phyloP scores from a whole-genome alignment of 176 grass and related monocot genomes.

The Elymus sibiricus region DNA sequence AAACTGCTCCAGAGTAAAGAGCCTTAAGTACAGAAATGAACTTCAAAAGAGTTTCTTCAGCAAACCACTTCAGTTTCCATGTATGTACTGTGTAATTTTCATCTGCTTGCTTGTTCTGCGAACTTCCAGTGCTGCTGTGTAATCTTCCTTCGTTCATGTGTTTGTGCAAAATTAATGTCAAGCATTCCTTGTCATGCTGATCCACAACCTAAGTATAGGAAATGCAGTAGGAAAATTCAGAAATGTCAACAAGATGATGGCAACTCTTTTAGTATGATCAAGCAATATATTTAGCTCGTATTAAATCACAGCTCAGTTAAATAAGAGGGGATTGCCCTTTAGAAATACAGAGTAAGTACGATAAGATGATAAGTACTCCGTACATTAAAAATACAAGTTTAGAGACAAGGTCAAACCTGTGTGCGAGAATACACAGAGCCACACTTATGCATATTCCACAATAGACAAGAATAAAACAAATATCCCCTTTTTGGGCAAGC shows the following conservation, averaged over 20 bases:
- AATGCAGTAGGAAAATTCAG: neutral
- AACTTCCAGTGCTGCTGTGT: slow-evolving; percentile 3
- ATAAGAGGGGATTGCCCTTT: neutral
- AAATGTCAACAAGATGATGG: slow-evolving; percentile 4
- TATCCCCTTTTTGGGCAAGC: neutral
- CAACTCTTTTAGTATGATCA: neutral
- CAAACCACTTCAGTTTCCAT: slow-evolving; percentile 82
- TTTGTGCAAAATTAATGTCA: slow-evolving; percentile 55
- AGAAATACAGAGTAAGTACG: neutral
- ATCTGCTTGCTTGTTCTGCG: slow-evolving; percentile 24
- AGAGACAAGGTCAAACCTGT: neutral
- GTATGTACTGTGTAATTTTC: slow-evolving; percentile 40
- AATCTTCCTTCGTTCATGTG: slow-evolving; percentile 11
- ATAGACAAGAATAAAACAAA: neutral
- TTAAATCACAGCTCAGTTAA: neutral
- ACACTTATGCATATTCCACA: neutral
- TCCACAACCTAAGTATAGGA: slow-evolving; percentile 59
- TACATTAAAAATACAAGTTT: neutral
- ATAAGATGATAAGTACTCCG: neutral
- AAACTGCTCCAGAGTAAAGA: slow-evolving; percentile 38
- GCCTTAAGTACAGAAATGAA: slow-evolving; percentile 84
- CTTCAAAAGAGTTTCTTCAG: slow-evolving; percentile 65
- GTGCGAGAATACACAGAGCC: neutral
- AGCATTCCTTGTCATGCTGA: slow-evolving; percentile 42
- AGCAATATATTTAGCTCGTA: neutral